A percentile compares a stretch with the other conserved stretches of the same genome.
Conservation (phyloP, 148 eudicot genomes). For the Pharnaceum exiguum region DNA sequence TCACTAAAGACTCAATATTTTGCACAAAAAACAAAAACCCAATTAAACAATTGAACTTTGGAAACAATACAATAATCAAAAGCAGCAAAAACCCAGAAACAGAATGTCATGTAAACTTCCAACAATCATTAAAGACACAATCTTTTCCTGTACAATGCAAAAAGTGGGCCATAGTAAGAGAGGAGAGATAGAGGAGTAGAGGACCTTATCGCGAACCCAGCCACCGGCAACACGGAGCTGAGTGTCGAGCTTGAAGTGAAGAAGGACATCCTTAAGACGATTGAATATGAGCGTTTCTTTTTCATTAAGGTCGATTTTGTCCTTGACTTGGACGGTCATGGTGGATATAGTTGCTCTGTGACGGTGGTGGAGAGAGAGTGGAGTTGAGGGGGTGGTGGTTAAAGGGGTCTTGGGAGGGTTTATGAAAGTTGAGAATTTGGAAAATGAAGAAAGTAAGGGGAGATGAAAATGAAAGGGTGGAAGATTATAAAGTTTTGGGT, state of each 20-base stretch:
- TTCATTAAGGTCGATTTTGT: constrained; percentile 55
- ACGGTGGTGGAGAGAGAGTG: constrained; percentile 4
- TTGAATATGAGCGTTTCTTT: constrained; percentile 61
- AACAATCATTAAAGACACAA: too few relatives aligned
- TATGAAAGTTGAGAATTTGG: constrained; percentile 5
- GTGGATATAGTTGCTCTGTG: constrained; percentile 26
- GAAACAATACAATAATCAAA: too few relatives aligned
- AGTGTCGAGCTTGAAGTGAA: constrained; percentile 53
- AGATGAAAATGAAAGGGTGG: not conserved
- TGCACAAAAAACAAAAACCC: not conserved
- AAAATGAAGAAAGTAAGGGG: constrained; percentile 8
- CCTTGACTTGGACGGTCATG: constrained; percentile 42
- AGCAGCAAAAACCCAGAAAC: too few relatives aligned
- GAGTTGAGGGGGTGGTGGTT: not conserved
- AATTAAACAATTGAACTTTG: not conserved
- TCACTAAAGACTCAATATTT: too few relatives aligned
- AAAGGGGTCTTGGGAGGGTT: constrained; percentile 34
- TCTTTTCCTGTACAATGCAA: too few relatives aligned
- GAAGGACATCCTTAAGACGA: constrained; percentile 56
- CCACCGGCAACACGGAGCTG: constrained; percentile 98
- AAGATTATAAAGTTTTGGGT: constrained; percentile 9
- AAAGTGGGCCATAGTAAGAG: not conserved
- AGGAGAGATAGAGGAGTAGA: not conserved
- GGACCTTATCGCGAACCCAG: constrained; percentile 97
- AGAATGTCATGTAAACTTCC: too few relatives aligned